These are phyloP conservation scores for Phytophthora capsici DNA, from an alignment of 352 stramenopile species.

Conservation along the genomic window DNA sequence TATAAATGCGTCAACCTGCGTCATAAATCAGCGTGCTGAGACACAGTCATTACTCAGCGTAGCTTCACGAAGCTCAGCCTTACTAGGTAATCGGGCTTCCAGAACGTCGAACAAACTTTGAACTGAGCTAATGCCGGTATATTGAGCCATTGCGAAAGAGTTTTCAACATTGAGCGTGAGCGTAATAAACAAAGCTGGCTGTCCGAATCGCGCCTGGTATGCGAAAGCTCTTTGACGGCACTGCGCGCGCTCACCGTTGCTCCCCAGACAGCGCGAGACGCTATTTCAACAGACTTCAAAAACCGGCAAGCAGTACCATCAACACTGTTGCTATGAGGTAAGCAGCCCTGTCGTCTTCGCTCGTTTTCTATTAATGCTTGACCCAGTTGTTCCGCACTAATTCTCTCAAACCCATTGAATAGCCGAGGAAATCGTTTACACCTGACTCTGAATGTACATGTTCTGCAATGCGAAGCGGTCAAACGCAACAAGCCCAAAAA, in stretches of 20 bases:
- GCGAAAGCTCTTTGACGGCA: background rate
- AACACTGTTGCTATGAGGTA: background rate
- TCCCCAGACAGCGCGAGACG: background rate
- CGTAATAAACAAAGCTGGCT: slow-evolving; percentile 6
- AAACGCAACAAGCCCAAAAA: background rate
- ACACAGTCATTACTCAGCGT: no score
- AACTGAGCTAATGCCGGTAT: background rate
- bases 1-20: slow-evolving; percentile 5
- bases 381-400: background rate
- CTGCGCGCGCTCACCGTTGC: background rate
- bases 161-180: slow-evolving; percentile 1
- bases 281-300: background rate
- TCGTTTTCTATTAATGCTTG: background rate
- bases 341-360: background rate
- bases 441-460: background rate
- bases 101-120: no score
- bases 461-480: background rate
- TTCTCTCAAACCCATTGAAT: background rate
- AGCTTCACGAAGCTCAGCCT: no score
- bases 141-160: background rate
- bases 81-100: no score
- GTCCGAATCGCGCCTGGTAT: background rate
- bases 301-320: background rate
- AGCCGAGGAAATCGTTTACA: background rate
- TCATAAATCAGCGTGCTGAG: background rate